These are phyloP conservation scores for Tribonema minus DNA, from an alignment of 108 stramenopile genomes.

Conservation along the genomic window DNA sequence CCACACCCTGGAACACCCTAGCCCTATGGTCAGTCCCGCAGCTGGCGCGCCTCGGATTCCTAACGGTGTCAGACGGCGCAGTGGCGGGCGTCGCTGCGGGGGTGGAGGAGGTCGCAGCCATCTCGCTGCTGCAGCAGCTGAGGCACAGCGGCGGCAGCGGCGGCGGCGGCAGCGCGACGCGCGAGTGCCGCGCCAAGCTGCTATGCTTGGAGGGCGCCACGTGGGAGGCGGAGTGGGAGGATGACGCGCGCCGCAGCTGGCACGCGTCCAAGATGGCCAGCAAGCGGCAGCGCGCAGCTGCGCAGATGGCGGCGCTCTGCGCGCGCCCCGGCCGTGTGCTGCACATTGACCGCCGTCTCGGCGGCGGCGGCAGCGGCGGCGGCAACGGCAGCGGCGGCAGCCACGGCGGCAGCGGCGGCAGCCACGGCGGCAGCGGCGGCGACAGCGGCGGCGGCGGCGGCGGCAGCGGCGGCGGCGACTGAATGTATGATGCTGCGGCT, in stretches of 20 bases:
- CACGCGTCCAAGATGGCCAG: slow-evolving; percentile 84
- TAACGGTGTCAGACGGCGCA: slow-evolving; percentile 68
- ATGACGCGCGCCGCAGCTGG: slow-evolving; percentile 72
- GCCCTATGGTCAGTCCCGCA: slow-evolving; percentile 77
- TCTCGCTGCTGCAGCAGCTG: slow-evolving; percentile 69
- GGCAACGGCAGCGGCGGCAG: too few relatives aligned
- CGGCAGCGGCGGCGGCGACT: too few relatives aligned
- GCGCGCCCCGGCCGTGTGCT: slow-evolving; percentile 10
- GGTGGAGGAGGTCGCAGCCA: slow-evolving; percentile 78
- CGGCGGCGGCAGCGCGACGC: too few relatives aligned
- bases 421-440: too few relatives aligned
- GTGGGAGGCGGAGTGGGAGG: slow-evolving; percentile 70
- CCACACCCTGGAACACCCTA: slow-evolving; percentile 88
- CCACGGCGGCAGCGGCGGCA: too few relatives aligned
- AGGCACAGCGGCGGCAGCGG: too few relatives aligned
- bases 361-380: too few relatives aligned
- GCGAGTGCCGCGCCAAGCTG: slow-evolving; percentile 62
- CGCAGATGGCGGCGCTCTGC: slow-evolving; percentile 64
- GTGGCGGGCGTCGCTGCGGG: slow-evolving; percentile 58
- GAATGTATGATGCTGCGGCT: too few relatives aligned
- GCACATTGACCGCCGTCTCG: too few relatives aligned
- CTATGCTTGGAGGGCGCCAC: slow-evolving; percentile 1
- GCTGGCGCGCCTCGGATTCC: slow-evolving; percentile 65
- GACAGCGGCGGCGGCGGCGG: too few relatives aligned
- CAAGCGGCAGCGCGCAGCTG: slow-evolving; percentile 65